These are phyloP conservation scores for Closterium sp. DNA, from an alignment of 139 green algal species.

Conservation along the genomic window DNA sequence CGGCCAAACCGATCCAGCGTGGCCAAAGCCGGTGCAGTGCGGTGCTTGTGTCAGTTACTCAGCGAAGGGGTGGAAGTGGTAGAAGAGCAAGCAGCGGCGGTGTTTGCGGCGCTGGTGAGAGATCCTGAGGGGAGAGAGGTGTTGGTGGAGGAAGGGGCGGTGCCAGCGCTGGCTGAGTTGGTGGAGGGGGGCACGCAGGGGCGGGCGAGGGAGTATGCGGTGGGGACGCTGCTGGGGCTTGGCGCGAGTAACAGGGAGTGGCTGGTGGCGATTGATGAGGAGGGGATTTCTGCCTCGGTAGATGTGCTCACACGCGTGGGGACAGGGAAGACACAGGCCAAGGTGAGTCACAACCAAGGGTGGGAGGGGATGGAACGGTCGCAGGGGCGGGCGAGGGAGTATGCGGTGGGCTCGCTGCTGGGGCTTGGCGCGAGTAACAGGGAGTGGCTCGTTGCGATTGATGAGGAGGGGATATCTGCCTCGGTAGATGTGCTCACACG, in stretches of 20 bases:
- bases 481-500: not conserved
- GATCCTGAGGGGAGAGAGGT: constrained; percentile 6
- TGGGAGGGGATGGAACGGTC: no score
- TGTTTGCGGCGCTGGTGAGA: constrained; percentile 1
- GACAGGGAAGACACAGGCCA: not conserved
- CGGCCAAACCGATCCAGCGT: not conserved
- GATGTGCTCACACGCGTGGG: not conserved
- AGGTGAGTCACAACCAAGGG: no score
- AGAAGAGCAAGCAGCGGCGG: not conserved
- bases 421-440: not conserved
- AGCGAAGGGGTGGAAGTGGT: not conserved
- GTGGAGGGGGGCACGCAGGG: constrained; percentile 1
- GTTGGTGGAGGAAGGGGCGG: not conserved
- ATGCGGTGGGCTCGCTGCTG: not conserved
- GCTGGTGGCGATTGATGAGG: not conserved
- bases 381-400: not conserved
- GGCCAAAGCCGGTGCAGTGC: not conserved
- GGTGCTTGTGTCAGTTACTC: not conserved
- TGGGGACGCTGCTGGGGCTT: not conserved
- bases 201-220: constrained; percentile 1
- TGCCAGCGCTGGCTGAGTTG: constrained; percentile 1
- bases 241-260: not conserved
- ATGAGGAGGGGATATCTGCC: not conserved
- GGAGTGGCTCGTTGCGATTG: not conserved
- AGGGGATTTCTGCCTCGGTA: not conserved